phyloP scores from a whole-genome alignment of 202 grass and related monocot species.

The Sporobolus alterniflorus region DNA sequence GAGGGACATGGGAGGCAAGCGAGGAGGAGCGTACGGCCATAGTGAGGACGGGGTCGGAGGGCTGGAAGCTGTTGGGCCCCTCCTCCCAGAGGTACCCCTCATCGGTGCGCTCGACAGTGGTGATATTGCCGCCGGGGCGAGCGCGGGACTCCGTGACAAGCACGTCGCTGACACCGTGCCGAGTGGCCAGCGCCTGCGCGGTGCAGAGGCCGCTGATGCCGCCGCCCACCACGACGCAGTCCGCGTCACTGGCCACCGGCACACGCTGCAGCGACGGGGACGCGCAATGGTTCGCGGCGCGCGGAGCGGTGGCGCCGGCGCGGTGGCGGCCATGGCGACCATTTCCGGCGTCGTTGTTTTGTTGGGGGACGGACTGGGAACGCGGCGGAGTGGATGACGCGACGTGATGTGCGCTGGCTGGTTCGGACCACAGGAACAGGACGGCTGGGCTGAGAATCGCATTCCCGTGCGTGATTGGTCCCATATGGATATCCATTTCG shows the following conservation, averaged over 20 bases:
- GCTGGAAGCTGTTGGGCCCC: conserved; percentile 97
- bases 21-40: conserved; percentile 59
- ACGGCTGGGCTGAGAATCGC: conserved; percentile 26
- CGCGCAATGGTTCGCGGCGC: neutral
- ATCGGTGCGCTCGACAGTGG: conserved; percentile 67
- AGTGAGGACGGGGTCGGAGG: conserved; percentile 80
- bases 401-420: conserved; percentile 31
- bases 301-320: conserved; percentile 19
- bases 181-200: conserved; percentile 78
- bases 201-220: conserved; percentile 91
- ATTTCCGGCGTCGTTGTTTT: conserved; percentile 28
- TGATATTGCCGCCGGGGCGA: conserved; percentile 87
- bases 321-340: conserved; percentile 21
- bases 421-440: conserved; percentile 9
- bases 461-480: conserved; percentile 5
- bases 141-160: conserved; percentile 83
- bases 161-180: conserved; percentile 48
- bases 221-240: conserved; percentile 90
- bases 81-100: conserved; percentile 95
- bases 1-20: neutral
- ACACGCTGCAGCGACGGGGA: neutral
- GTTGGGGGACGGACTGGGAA: neutral
- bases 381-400: conserved; percentile 34
- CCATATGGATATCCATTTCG: neutral
- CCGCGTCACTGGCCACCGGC: conserved; percentile 38